A percentile compares a stretch with the other conserved stretches of the same genome.
These are phyloP conservation scores for Phytophthora macrochlamydospora DNA, from an alignment of 352 stramenopile genomes.

Conservation along the genomic window DNA sequence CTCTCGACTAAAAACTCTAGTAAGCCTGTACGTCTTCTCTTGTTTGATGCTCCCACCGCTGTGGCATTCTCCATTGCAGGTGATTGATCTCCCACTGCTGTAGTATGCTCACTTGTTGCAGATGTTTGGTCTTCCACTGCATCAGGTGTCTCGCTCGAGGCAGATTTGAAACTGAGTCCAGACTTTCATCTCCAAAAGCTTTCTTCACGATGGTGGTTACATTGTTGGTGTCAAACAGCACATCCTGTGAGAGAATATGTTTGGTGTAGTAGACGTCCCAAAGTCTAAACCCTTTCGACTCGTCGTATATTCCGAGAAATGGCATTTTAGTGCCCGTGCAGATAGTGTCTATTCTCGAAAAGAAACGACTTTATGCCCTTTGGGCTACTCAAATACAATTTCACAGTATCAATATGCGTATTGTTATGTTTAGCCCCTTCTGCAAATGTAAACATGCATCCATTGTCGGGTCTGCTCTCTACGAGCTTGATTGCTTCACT, in stretches of 20 bases:
- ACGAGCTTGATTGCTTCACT: neutral
- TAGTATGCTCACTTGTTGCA: neutral
- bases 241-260: slow-evolving; percentile 6
- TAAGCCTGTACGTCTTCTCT: neutral
- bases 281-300: slow-evolving; percentile 10
- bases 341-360: slow-evolving; percentile 5
- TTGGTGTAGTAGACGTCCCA: slow-evolving; percentile 16
- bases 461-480: neutral
- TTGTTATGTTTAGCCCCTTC: neutral
- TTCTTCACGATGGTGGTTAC: slow-evolving; percentile 2
- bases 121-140: neutral
- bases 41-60: neutral
- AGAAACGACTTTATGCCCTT: neutral
- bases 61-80: neutral
- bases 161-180: slow-evolving; percentile 8
- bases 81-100: slow-evolving; percentile 2
- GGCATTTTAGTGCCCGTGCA: slow-evolving; percentile 7
- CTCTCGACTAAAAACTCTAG: neutral
- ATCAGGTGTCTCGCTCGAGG: slow-evolving; percentile 2
- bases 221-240: slow-evolving; percentile 16
- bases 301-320: slow-evolving; percentile 6
- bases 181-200: slow-evolving; percentile 2
- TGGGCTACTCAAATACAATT: neutral
- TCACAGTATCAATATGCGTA: neutral
- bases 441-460: slow-evolving; percentile 3